Evolutionary conservation across 2,329 filamentous ascomycete genomes (phyloP).

Genomic region (Chaetomium sp.): DNA sequence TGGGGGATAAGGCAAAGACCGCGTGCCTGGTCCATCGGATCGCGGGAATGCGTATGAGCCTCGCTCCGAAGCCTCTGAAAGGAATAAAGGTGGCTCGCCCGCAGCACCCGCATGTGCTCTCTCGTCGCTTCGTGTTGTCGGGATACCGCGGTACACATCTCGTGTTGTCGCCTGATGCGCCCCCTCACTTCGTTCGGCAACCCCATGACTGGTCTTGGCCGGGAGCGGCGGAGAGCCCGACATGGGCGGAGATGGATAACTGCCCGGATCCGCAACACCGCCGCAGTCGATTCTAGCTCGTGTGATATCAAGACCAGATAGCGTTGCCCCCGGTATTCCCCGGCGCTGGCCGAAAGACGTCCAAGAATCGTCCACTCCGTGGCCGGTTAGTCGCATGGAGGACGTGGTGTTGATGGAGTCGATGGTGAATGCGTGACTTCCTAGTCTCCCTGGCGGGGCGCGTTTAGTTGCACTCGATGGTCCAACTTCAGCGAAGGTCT

Average conservation of each 20-base stretch:
- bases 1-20: constrained; percentile 30
- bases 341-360: constrained; percentile 52
- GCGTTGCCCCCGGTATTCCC: constrained; percentile 49
- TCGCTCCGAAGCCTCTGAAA: constrained; percentile 35
- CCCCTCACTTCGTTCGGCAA: constrained; percentile 48
- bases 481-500: background rate
- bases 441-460: constrained; percentile 16
- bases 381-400: constrained; percentile 51
- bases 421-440: constrained; percentile 26
- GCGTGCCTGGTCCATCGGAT: constrained; percentile 32
- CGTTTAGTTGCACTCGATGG: constrained; percentile 14
- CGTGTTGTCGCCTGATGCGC: constrained; percentile 41
- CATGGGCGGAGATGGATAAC: constrained; percentile 69
- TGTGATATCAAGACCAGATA: constrained; percentile 49
- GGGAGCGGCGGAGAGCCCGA: constrained; percentile 60
- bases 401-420: constrained; percentile 18
- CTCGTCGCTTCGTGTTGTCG: constrained; percentile 33
- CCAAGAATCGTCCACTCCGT: constrained; percentile 37
- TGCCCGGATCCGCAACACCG: constrained; percentile 48
- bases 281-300: constrained; percentile 50
- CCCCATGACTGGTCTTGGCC: constrained; percentile 52
- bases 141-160: constrained; percentile 44
- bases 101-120: constrained; percentile 25
- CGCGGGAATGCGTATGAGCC: constrained; percentile 35
- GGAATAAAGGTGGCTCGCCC: constrained; percentile 31